phyloP scores from a whole-genome alignment of 306 rosid genomes.

The Herpetospermum pedunculosum region DNA sequence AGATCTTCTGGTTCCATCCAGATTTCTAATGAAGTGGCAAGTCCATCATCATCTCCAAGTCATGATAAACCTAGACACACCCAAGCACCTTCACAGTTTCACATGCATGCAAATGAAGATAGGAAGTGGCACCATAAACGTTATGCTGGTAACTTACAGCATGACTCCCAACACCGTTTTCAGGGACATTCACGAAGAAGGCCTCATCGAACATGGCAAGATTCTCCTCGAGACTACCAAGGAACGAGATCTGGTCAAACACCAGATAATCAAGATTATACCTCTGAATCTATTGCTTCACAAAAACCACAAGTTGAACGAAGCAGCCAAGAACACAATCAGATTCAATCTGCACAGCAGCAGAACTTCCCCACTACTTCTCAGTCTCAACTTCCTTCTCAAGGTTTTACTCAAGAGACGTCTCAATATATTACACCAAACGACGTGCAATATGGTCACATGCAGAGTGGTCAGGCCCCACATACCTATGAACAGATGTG shows the following conservation, averaged over 20 bases:
- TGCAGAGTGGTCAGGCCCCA: conserved; percentile 41
- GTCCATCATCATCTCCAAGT: conserved; percentile 22
- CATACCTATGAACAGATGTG: conserved; percentile 47
- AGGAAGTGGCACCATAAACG: conserved; percentile 34
- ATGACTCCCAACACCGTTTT: conserved; percentile 32
- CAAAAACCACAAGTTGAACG: conserved; percentile 36
- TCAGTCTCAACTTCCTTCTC: conserved; percentile 36
- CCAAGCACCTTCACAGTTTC: conserved; percentile 21
- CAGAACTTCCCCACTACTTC: conserved; percentile 28
- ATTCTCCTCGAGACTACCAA: conserved; percentile 26
- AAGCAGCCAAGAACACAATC: conserved; percentile 40
- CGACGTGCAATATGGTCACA: conserved; percentile 34
- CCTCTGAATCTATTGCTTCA: conserved; percentile 21
- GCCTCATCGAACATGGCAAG: conserved; percentile 27
- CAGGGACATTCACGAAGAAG: conserved; percentile 32
- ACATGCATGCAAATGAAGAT: conserved; percentile 24
- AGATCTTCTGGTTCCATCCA: conserved; percentile 33
- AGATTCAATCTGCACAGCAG: conserved; percentile 34
- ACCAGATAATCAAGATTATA: conserved; percentile 25
- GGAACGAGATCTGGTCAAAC: conserved; percentile 33
- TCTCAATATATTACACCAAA: conserved; percentile 33
- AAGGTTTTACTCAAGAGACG: conserved; percentile 17
- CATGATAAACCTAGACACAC: conserved; percentile 21
- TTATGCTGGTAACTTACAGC: conserved; percentile 28
- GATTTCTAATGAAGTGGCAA: conserved; percentile 25